Evolutionary conservation across 2,329 filamentous ascomycete genomes (phyloP).

Genomic region (Diaporthe sp.): DNA sequence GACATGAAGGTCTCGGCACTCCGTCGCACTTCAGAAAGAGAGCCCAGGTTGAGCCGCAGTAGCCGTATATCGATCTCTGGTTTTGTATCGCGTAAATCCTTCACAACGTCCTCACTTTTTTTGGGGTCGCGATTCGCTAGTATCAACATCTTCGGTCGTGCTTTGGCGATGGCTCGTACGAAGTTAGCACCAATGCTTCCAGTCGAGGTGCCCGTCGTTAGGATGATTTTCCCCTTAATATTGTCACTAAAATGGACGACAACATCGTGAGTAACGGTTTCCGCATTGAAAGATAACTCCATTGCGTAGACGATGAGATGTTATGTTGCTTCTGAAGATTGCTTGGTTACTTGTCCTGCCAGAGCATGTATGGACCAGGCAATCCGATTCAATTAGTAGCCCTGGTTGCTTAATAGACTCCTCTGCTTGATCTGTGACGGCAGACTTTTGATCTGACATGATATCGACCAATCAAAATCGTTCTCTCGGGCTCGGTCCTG

Average conservation of each 20-base stretch:
- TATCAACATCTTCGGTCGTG: slow-evolving; percentile 37
- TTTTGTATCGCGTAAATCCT: slow-evolving; percentile 45
- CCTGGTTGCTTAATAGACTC: neutral
- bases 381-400: neutral
- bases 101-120: slow-evolving; percentile 49
- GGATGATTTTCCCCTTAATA: slow-evolving; percentile 33
- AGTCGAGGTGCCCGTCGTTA: slow-evolving; percentile 39
- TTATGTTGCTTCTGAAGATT: neutral
- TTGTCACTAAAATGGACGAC: neutral
- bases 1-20: slow-evolving; percentile 50
- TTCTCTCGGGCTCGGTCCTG: neutral
- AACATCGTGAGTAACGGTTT: neutral
- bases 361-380: too few species aligned
- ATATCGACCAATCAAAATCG: neutral
- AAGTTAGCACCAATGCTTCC: slow-evolving; percentile 38
- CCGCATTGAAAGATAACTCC: neutral
- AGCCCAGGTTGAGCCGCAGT: slow-evolving; percentile 53
- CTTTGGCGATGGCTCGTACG: slow-evolving; percentile 37
- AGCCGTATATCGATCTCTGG: slow-evolving; percentile 47
- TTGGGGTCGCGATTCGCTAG: slow-evolving; percentile 35
- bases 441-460: neutral
- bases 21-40: slow-evolving; percentile 50
- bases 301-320: neutral
- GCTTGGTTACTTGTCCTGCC: neutral
- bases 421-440: neutral